Base-by-base conservation (phyloP, 495 filamentous ascomycete species). In the Aspergillus affinis region DNA sequence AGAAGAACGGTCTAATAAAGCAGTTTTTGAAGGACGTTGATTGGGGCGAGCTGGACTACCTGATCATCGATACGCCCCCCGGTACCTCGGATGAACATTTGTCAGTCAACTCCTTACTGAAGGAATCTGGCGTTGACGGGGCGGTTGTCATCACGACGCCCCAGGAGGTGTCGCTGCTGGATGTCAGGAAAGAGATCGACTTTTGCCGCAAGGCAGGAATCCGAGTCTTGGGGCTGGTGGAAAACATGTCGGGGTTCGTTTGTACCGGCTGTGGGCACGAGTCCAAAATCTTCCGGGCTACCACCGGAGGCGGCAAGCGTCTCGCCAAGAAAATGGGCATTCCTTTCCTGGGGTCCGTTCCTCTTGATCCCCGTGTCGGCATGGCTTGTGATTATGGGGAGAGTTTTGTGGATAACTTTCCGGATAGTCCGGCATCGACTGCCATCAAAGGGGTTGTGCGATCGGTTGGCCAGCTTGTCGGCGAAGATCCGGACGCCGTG, bases 1-100 rank as follows among this genome's bases (percentile, higher is more conserved):
- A 98, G 82, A 98, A 98, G 83, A 98, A 97, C 67, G 94, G 94
- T 1, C 72, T 98, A 58, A 98, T 98, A 69, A 98, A 98, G 78
- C 89, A 93, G 74, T 98, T 98, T 66, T 68, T 98, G 26, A 95
- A 93, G 74, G 95, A 98, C 70, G 95, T 98, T 23, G 91, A 93
- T 68, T 98, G 95, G 94, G 94, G 95, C 12, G 89, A 93, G 60
- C 76, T 98, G 73, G 95, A 98, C 63, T 95, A 90, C 65, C 64
- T 98, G 63, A 79, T 98, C 32, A 91, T 98, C 0, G 94, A 98
- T 68, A 98, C 94, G 3, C 94, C 95, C 1, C 94, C 94, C 0
- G 94, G 94, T 3, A 98, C 94, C 13, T 90, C 84, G 49, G 94
- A 98, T 63, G 94, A 98, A 77, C 94, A 98, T 75, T 73, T 98